Conservation (phyloP, 768 basidiomycete species). For the Pulveroboletus frians region DNA sequence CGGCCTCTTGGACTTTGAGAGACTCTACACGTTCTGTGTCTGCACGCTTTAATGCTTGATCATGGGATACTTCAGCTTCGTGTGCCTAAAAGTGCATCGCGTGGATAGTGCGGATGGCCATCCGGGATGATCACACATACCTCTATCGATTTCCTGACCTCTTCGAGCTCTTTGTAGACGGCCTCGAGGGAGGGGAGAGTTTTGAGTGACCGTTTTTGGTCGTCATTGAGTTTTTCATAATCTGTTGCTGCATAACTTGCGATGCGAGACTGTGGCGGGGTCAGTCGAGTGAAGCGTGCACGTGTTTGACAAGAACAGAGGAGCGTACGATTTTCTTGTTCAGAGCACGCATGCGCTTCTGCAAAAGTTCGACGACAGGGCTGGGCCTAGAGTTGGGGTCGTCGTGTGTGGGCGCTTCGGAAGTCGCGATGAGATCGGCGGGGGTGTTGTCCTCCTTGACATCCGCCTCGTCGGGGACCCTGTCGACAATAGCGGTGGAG, state of each 20-base stretch:
- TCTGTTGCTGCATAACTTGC: slow-evolving; percentile 63
- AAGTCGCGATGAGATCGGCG: slow-evolving; percentile 40
- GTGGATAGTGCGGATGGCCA: neutral
- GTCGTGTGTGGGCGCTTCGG: slow-evolving; percentile 40
- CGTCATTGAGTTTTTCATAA: slow-evolving; percentile 75
- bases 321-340: slow-evolving; percentile 77
- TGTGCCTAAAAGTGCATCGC: slow-evolving; percentile 39
- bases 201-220: slow-evolving; percentile 72
- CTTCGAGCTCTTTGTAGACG: slow-evolving; percentile 74
- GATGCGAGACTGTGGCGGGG: slow-evolving; percentile 56
- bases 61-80: slow-evolving; percentile 58
- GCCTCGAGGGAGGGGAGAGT: slow-evolving; percentile 74
- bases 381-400: slow-evolving; percentile 49
- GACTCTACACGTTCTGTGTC: slow-evolving; percentile 56
- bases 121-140: slow-evolving; percentile 46
- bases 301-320: slow-evolving; percentile 8
- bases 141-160: slow-evolving; percentile 81
- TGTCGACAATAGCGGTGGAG: slow-evolving; percentile 44
- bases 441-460: slow-evolving; percentile 43
- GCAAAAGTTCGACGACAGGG: slow-evolving; percentile 72
- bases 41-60: slow-evolving; percentile 48
- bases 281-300: slow-evolving; percentile 8
- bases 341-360: slow-evolving; percentile 71
- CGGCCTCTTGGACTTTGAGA: slow-evolving; percentile 48
- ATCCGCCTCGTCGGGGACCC: slow-evolving; percentile 44